phyloP scores from a whole-genome alignment of 2,329 filamentous ascomycete species.

The Lasiodiplodia gonubiensis region DNA sequence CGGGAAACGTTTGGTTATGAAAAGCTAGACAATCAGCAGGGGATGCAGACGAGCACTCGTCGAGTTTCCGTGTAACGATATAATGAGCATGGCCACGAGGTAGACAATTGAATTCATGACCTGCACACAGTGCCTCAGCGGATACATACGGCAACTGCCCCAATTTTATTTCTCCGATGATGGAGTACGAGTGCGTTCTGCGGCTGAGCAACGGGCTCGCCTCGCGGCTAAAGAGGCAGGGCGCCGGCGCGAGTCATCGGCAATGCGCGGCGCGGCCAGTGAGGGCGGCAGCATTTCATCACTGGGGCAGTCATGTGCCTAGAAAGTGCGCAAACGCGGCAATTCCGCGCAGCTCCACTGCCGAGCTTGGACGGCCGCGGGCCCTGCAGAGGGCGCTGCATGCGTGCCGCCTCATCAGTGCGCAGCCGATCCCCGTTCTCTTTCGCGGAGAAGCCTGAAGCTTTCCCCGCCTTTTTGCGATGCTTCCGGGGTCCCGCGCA shows the following conservation, averaged over 20 bases:
- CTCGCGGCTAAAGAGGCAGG: slow-evolving; percentile 20
- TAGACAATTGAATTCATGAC: slow-evolving; percentile 27
- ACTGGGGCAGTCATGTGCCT: slow-evolving; percentile 18
- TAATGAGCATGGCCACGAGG: slow-evolving; percentile 25
- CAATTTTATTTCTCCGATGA: background rate
- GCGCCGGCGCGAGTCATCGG: slow-evolving; percentile 16
- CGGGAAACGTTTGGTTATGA: background rate
- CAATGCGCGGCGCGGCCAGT: slow-evolving; percentile 3
- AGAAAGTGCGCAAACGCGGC: slow-evolving; percentile 1
- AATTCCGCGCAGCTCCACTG: slow-evolving; percentile 9
- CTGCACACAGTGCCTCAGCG: background rate
- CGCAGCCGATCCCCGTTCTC: slow-evolving; percentile 22
- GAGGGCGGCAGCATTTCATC: slow-evolving; percentile 16
- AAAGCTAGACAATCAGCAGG: slow-evolving; percentile 9
- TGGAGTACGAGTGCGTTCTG: background rate
- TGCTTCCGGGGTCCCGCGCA: slow-evolving; percentile 26
- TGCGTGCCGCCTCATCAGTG: slow-evolving; percentile 20
- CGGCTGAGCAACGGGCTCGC: slow-evolving; percentile 9
- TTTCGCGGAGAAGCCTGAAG: slow-evolving; percentile 26
- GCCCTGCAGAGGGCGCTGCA: slow-evolving; percentile 15
- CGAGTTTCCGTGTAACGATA: slow-evolving; percentile 20
- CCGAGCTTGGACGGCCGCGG: slow-evolving; percentile 8
- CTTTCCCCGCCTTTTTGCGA: slow-evolving; percentile 27
- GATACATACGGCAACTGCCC: background rate
- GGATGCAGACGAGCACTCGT: slow-evolving; percentile 11